phyloP scores from a whole-genome alignment of 345 rosid species.

The Garcia nutans region DNA sequence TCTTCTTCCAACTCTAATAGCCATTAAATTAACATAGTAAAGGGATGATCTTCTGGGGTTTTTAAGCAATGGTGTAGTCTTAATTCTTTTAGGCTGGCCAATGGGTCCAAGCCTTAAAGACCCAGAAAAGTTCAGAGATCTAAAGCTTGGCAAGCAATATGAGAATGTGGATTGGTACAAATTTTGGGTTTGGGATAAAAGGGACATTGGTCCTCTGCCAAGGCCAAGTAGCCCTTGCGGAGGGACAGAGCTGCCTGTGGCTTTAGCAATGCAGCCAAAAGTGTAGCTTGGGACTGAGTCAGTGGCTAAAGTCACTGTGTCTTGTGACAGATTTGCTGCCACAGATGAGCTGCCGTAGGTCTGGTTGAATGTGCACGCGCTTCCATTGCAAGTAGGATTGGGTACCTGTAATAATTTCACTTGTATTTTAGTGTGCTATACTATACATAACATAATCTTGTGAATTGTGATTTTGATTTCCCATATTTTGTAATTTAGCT shows the following conservation, averaged over 20 bases:
- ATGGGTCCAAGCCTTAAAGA: conserved; percentile 78
- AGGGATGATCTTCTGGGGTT: conserved; percentile 84
- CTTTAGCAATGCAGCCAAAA: conserved; percentile 72
- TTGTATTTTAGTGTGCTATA: neutral
- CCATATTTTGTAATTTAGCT: neutral
- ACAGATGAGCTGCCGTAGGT: conserved; percentile 77
- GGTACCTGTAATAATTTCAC: conserved; percentile 46
- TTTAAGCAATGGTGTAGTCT: conserved; percentile 73
- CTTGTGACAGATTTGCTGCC: conserved; percentile 66
- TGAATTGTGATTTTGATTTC: neutral
- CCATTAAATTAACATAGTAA: conserved; percentile 75
- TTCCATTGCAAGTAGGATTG: conserved; percentile 58
- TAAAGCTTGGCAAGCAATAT: conserved; percentile 83
- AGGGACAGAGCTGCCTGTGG: conserved; percentile 69
- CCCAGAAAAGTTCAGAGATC: conserved; percentile 73
- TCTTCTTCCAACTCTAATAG: conserved; percentile 67
- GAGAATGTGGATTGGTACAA: conserved; percentile 80
- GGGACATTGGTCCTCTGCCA: conserved; percentile 82
- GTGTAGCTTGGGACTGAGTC: conserved; percentile 64
- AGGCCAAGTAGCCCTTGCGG: conserved; percentile 86
- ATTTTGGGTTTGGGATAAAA: conserved; percentile 69
- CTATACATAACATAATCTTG: too few species aligned
- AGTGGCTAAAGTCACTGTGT: conserved; percentile 54
- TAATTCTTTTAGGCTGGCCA: conserved; percentile 70
- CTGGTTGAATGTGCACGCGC: conserved; percentile 70